Conservation (phyloP, 2,329 filamentous ascomycete species). For the Bipolaris victoriae region DNA sequence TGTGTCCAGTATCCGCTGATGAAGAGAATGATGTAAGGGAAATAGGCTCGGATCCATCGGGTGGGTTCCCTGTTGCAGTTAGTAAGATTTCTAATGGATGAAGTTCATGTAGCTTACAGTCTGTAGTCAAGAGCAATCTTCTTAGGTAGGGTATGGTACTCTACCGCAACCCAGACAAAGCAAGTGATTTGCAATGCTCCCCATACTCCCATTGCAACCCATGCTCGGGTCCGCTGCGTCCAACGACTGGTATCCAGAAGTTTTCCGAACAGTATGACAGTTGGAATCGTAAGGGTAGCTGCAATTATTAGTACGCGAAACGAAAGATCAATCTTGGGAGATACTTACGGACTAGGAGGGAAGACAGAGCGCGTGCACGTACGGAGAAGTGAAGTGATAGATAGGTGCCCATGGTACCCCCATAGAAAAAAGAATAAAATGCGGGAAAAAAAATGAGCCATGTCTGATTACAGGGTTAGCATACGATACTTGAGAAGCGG, state of each 20-base stretch:
- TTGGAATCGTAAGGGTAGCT: conserved; percentile 12
- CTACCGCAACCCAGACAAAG: conserved; percentile 15
- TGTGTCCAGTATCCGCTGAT: conserved; percentile 13
- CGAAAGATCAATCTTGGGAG: neutral
- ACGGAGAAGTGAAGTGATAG: conserved; percentile 20
- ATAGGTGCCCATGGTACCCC: conserved; percentile 18
- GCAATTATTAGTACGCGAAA: neutral
- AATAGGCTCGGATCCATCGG: conserved; percentile 11
- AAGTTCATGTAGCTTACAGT: neutral
- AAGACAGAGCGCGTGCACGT: conserved; percentile 17
- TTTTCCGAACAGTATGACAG: conserved; percentile 14
- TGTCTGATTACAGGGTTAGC: conserved; percentile 3
- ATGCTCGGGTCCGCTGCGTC: conserved; percentile 11
- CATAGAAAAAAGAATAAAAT: conserved; percentile 20
- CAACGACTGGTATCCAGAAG: conserved; percentile 11
- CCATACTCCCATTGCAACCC: conserved; percentile 12
- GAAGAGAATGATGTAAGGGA: conserved; percentile 15
- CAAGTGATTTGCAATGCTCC: conserved; percentile 10
- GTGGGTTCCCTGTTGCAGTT: conserved; percentile 4
- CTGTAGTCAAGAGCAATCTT: conserved; percentile 8
- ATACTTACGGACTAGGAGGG: conserved; percentile 15
- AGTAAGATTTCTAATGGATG: neutral
- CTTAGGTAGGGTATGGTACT: conserved; percentile 12
- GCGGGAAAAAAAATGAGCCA: conserved; percentile 14
- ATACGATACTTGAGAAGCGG: neutral